These are phyloP conservation scores for Verticillium tricorpus DNA, from an alignment of 2,329 filamentous ascomycete genomes.

Conservation along the genomic window DNA sequence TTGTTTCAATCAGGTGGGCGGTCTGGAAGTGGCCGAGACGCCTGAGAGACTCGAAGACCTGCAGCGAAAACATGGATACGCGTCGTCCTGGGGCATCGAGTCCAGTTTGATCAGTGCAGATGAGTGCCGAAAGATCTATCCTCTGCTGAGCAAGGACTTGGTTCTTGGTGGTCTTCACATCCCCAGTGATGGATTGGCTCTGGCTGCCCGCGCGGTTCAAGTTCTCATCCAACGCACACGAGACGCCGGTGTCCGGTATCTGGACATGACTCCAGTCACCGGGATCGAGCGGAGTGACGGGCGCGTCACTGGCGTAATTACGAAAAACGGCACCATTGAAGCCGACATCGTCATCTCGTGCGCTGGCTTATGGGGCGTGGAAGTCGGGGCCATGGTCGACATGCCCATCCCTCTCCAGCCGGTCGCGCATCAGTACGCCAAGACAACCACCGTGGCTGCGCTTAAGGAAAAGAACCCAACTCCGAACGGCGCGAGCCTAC, in stretches of 20 bases:
- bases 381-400: constrained; percentile 57
- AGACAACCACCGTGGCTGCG: constrained; percentile 49
- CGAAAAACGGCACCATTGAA: constrained; percentile 40
- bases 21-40: constrained; percentile 59
- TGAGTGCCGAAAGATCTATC: constrained; percentile 49
- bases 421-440: constrained; percentile 60
- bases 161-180: constrained; percentile 57
- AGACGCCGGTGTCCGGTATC: constrained; percentile 53
- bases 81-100: constrained; percentile 56
- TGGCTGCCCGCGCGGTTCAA: constrained; percentile 58
- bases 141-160: constrained; percentile 45
- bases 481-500: constrained; percentile 46
- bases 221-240: constrained; percentile 54
- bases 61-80: constrained; percentile 58
- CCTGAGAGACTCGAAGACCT: constrained; percentile 54
- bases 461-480: constrained; percentile 27
- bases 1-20: constrained; percentile 61
- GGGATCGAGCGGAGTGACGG: constrained; percentile 45
- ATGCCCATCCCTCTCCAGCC: constrained; percentile 54
- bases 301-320: constrained; percentile 52
- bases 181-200: constrained; percentile 55
- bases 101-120: constrained; percentile 45
- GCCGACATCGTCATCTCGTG: constrained; percentile 60
- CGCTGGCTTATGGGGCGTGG: constrained; percentile 63
- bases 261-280: constrained; percentile 52